Base-by-base conservation (phyloP, 1,139 yeast genomes). In the Pichia sp. region DNA sequence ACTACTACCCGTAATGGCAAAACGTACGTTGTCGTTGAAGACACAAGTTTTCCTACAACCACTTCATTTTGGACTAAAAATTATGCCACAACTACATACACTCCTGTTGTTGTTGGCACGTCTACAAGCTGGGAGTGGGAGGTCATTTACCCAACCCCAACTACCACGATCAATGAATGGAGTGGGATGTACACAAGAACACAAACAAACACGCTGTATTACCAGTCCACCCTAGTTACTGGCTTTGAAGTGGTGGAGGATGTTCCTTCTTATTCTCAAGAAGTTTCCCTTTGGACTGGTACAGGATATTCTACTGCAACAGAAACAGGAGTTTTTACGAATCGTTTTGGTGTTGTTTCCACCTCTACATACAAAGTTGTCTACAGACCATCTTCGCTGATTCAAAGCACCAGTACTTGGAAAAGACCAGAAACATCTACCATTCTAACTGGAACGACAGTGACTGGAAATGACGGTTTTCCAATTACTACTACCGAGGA, bases 401-500 rank as follows among this genome's bases (percentile, higher is more conserved):
- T 20, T 5, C 36, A 51, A 2, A 46, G 53, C 14, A 44, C 34
- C 12, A 31, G 34, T 31, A 31, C 34, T 3, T 31, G 34, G 34
- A 8, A 9, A 31, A 31, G 34, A 31, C 34, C 34, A 12, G 34
- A 31, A 9, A 31, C 34, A 8, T 31, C 34, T 31, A 31, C 34
- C 9, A 31, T 31, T 9, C 9, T 31, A 9, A 31, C 34, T 12
- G 12, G 2, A 12, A 31, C 34, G 2, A 31, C 34, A 9, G 9
- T 31, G 9, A 9, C 34, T 9, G 34, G 34, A 12, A 8, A 6
- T 16, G 48, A 43, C 30, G 57, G 52, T 36, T n/a, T 10, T 0
- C 51, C 51, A 24, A 29, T 49, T 9, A 56, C 58, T 9, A 41
- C 51, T 3, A 41, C 57, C 6, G 54, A 54, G n/a, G 41, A 54